A percentile compares a stretch with the other conserved stretches of the same genome.
These are phyloP conservation scores for Arthrocladium fulminans DNA, from an alignment of 2,329 filamentous ascomycete species.

Conservation along the genomic window DNA sequence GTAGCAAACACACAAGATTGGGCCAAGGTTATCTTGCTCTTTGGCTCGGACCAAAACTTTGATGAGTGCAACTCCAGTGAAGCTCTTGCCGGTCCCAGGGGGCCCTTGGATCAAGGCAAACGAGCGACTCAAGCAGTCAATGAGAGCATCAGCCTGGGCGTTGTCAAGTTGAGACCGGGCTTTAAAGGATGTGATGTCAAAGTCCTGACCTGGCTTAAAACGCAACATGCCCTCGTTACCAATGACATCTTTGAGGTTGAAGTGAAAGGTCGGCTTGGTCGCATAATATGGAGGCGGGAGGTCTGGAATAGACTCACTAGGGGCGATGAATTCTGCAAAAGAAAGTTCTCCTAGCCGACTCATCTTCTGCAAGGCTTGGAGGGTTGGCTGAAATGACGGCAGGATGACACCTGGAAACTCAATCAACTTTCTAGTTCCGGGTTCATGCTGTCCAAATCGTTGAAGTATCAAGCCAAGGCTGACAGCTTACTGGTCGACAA, in stretches of 20 bases:
- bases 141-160: constrained; percentile 50
- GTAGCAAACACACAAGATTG: constrained; percentile 26
- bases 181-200: neutral
- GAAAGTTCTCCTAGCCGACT: constrained; percentile 38
- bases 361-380: constrained; percentile 48
- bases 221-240: no score
- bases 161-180: constrained; percentile 32
- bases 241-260: no score
- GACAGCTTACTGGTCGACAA: neutral
- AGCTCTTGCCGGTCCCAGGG: constrained; percentile 62
- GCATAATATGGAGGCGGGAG: neutral
- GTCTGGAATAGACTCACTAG: constrained; percentile 10
- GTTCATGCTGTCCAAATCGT: neutral
- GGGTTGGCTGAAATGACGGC: constrained; percentile 48
- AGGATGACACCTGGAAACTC: constrained; percentile 54
- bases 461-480: neutral
- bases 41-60: constrained; percentile 23
- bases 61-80: constrained; percentile 46
- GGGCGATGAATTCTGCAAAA: constrained; percentile 42
- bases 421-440: constrained; percentile 32
- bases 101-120: constrained; percentile 59
- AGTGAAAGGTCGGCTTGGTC: neutral
- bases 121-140: constrained; percentile 43
- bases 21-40: constrained; percentile 14
- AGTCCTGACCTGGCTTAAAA: neutral